These are phyloP conservation scores for Microbotryum lychnidis-dioicae DNA, from an alignment of 1,284 basidiomycete species.

Conservation along the genomic window DNA sequence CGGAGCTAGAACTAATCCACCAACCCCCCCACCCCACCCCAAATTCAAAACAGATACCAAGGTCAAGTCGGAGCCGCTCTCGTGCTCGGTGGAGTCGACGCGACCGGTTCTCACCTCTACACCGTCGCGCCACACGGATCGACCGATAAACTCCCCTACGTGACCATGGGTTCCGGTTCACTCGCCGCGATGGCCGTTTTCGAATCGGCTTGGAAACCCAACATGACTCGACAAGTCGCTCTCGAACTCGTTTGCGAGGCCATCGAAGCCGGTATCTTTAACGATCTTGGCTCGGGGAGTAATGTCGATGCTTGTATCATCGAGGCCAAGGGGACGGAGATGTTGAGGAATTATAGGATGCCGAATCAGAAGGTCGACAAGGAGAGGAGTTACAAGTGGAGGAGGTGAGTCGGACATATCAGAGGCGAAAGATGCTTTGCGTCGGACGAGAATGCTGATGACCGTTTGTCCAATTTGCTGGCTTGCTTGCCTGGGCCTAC, in stretches of 20 bases:
- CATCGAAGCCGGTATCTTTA: constrained; percentile 94
- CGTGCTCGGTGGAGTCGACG: constrained; percentile 92
- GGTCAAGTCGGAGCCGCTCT: constrained; percentile 92
- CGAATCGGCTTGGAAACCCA: constrained; percentile 73
- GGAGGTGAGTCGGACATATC: constrained; percentile 33
- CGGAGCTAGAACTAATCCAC: not conserved
- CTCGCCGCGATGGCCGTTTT: constrained; percentile 98
- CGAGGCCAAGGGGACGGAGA: constrained; percentile 70
- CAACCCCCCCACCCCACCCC: not conserved
- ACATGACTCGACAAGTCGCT: constrained; percentile 74
- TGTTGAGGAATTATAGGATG: constrained; percentile 75
- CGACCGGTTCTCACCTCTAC: constrained; percentile 88
- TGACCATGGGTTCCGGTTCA: constrained; percentile 96
- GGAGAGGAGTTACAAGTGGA: constrained; percentile 75
- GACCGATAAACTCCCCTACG: constrained; percentile 97
- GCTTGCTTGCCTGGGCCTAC: not conserved
- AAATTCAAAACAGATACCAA: constrained; percentile 59
- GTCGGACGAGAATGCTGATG: not conserved
- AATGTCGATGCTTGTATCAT: constrained; percentile 98
- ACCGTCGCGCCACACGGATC: constrained; percentile 95
- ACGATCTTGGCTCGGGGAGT: constrained; percentile 94
- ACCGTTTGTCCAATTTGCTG: not conserved
- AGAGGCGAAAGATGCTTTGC: not conserved
- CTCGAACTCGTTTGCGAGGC: constrained; percentile 76
- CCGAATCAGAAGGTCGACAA: constrained; percentile 75